Evolutionary conservation across 2,329 filamentous ascomycete species (phyloP).

Genomic region (Diaporthe velutina): DNA sequence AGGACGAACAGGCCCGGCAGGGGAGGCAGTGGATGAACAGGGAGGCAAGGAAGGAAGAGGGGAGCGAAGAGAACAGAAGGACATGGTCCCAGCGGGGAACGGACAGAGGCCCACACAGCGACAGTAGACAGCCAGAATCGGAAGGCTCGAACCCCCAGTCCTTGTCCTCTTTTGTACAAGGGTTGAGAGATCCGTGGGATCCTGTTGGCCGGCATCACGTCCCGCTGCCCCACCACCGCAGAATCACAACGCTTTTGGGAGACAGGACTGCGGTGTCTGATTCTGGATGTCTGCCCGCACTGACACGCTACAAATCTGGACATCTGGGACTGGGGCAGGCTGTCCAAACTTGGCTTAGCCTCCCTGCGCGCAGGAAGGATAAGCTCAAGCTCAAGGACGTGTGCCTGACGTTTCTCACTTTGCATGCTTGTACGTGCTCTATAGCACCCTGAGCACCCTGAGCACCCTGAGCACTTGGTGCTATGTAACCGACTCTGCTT

Average conservation of each 20-base stretch:
- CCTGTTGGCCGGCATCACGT: slow-evolving; percentile 7
- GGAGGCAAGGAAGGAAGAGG: neutral
- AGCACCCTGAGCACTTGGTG: neutral
- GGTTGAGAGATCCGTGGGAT: neutral
- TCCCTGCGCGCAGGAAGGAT: neutral
- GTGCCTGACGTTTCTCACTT: neutral
- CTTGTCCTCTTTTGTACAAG: neutral
- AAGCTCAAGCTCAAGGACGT: slow-evolving; percentile 12
- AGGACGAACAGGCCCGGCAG: neutral
- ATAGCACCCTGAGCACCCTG: neutral
- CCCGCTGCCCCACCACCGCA: neutral
- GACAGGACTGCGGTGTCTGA: neutral
- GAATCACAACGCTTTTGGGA: slow-evolving; percentile 11
- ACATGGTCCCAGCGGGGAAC: too few species aligned
- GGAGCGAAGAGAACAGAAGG: neutral
- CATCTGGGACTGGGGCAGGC: neutral
- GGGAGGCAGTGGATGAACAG: neutral
- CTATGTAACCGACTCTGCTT: too few species aligned
- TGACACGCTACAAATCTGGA: neutral
- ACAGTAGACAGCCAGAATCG: neutral
- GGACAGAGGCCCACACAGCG: too few species aligned
- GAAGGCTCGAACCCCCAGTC: neutral
- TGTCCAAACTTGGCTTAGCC: neutral
- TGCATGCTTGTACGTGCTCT: neutral
- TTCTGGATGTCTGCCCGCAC: neutral